Conservation (phyloP, 176 grass and related monocot species). For the Aegilops sharonensis region DNA sequence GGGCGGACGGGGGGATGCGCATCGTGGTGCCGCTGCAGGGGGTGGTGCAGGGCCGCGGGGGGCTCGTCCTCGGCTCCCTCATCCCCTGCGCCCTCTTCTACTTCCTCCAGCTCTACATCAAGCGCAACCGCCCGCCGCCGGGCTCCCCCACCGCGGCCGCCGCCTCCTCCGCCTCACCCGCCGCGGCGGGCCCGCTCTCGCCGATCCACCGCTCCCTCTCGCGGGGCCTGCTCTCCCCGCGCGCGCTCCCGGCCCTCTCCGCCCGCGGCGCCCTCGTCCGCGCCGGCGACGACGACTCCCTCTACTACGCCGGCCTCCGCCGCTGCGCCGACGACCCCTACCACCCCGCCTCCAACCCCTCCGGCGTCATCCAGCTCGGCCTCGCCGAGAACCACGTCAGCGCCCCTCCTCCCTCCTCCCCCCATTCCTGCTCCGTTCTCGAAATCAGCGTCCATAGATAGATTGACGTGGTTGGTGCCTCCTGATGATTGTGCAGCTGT, state of each 20-base stretch:
- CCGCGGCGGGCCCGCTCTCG: neutral
- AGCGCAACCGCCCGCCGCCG: conserved; percentile 61
- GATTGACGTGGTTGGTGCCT: conserved; percentile 1
- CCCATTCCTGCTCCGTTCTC: neutral
- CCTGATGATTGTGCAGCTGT: conserved; percentile 47
- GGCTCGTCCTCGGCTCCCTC: conserved; percentile 89
- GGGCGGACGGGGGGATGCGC: conserved; percentile 81
- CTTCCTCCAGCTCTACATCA: conserved; percentile 96
- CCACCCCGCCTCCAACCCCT: conserved; percentile 49
- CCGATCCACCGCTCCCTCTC: conserved; percentile 62
- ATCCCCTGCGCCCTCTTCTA: conserved; percentile 99
- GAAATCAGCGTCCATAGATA: neutral
- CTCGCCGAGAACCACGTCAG: conserved; percentile 80
- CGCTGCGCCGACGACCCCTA: conserved; percentile 56
- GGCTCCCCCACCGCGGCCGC: neutral
- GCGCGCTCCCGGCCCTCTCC: conserved; percentile 46
- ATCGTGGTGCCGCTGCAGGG: conserved; percentile 90
- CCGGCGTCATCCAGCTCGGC: conserved; percentile 83
- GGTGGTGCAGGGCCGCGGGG: conserved; percentile 88
- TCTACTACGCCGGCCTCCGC: conserved; percentile 79
- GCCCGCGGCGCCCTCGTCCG: conserved; percentile 46
- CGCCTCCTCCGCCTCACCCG: rapidly evolving
- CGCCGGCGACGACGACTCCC: conserved; percentile 54
- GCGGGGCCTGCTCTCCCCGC: conserved; percentile 59
- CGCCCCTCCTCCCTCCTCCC: neutral